Evolutionary conservation across 352 stramenopile species (phyloP).

Genomic region (Phytophthora quininea): DNA sequence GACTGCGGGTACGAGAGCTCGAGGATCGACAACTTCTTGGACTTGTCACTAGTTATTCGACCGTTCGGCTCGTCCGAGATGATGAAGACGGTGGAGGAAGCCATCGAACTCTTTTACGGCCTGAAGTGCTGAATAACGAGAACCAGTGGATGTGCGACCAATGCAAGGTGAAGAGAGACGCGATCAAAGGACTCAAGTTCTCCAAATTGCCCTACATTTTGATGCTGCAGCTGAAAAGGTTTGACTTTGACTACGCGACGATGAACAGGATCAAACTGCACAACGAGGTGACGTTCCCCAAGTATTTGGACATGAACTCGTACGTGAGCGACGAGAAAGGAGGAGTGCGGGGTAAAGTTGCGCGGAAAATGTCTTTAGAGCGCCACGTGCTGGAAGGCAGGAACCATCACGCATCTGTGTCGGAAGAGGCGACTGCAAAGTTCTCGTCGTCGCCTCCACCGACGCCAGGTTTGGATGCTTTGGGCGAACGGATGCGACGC

Average conservation of each 20-base stretch:
- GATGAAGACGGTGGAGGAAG: conserved; percentile 88
- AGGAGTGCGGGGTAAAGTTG: conserved; percentile 58
- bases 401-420: conserved; percentile 21
- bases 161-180: conserved; percentile 84
- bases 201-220: conserved; percentile 88
- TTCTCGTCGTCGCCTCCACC: conserved; percentile 27
- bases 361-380: conserved; percentile 88
- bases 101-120: conserved; percentile 89
- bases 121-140: conserved; percentile 87
- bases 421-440: conserved; percentile 14
- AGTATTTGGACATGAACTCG: conserved; percentile 91
- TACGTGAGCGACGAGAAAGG: conserved; percentile 70
- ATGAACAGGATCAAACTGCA: conserved; percentile 89
- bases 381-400: conserved; percentile 75
- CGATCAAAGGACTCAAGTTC: conserved; percentile 92
- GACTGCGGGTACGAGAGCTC: conserved; percentile 86
- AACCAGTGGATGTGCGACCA: conserved; percentile 91
- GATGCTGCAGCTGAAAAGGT: conserved; percentile 92
- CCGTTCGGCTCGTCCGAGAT: conserved; percentile 87
- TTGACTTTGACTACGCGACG: conserved; percentile 92
- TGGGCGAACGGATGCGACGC: conserved; percentile 35
- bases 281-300: conserved; percentile 87
- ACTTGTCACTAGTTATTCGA: conserved; percentile 90
- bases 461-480: conserved; percentile 12
- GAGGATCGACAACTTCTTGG: conserved; percentile 87